phyloP scores from a whole-genome alignment of 768 basidiomycete genomes.

The Boletus pseudopeckii region DNA sequence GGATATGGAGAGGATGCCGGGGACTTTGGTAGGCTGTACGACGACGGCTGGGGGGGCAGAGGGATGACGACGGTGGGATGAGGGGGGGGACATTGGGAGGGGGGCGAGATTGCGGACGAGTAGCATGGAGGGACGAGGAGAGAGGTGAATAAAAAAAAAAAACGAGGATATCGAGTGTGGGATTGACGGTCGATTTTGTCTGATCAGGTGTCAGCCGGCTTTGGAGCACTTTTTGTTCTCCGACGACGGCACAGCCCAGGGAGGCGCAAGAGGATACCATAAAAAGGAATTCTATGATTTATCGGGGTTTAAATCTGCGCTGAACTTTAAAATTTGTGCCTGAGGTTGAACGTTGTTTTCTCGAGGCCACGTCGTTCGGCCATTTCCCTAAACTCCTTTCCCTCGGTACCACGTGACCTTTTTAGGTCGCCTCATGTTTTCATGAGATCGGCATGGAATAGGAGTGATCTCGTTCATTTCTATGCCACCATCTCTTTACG shows the following conservation, averaged over 20 bases:
- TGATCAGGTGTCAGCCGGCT: constrained; percentile 29
- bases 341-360: constrained; percentile 14
- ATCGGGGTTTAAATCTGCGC: constrained; percentile 28
- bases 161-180: constrained; percentile 29
- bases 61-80: constrained; percentile 58
- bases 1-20: constrained; percentile 68
- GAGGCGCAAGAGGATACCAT: constrained; percentile 25
- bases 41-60: constrained; percentile 67
- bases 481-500: no score
- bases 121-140: constrained; percentile 32
- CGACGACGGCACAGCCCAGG: constrained; percentile 31
- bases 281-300: constrained; percentile 3
- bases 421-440: constrained; percentile 14
- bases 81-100: constrained; percentile 28
- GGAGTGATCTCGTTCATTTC: no score
- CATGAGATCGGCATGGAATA: no score
- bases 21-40: constrained; percentile 69
- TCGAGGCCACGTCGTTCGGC: constrained; percentile 19
- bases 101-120: constrained; percentile 34
- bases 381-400: constrained; percentile 16
- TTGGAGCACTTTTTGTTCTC: constrained; percentile 34
- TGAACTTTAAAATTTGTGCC: constrained; percentile 19
- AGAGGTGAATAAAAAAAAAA: constrained; percentile 17
- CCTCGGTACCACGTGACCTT: constrained; percentile 12
- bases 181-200: constrained; percentile 25